Base-by-base conservation (phyloP, 192 early-diverging fungal genomes). In the Diversispora epigaea region DNA sequence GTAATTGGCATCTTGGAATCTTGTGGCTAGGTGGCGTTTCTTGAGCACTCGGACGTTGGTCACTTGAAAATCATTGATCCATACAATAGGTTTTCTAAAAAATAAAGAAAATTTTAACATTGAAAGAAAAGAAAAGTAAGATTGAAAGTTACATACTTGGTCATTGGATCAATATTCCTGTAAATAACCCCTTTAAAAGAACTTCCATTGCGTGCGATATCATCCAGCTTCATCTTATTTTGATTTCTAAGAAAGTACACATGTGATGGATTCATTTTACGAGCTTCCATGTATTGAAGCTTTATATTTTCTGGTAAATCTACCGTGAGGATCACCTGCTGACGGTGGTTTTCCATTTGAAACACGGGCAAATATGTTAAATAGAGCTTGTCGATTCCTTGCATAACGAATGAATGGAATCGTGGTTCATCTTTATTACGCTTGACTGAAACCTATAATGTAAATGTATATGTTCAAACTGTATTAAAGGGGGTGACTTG, bases 261-360 rank as follows among this genome's bases (percentile, higher is more conserved):
- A 60, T 39, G 58, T 25, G 58, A 60, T 60, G 58, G 58, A 39
- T 60, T 0, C 10, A 25, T 0, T 15, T 3, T 19, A 3, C 58
- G 58, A 39, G 58, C 58, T 22, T 60, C 12, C 1, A 4, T 8
- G 25, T 32, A 60, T 0, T 39, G 47, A 21, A 25, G 19, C 21
- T 11, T 60, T 60, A 60, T 39, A 0, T 60, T 25, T 60, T 10
- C 3, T 60, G 58, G 58, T 39, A 60, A 4, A 14, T 60, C 58
- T 60, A 22, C 58, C 12, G 58, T 60, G 58, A 60, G 4, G 19
- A 60, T 60, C 21, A 60, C 58, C 25, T 60, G 58, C 58, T 60
- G 58, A 60, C 58, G 58, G 8, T 60, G 58, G 22, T 60, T 60
- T 39, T 60, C 58, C 58, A 60, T 60, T 60, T 60, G 58, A 11